Conservation (phyloP, 176 grass and related monocot species). For the Sorghum bicolor region DNA sequence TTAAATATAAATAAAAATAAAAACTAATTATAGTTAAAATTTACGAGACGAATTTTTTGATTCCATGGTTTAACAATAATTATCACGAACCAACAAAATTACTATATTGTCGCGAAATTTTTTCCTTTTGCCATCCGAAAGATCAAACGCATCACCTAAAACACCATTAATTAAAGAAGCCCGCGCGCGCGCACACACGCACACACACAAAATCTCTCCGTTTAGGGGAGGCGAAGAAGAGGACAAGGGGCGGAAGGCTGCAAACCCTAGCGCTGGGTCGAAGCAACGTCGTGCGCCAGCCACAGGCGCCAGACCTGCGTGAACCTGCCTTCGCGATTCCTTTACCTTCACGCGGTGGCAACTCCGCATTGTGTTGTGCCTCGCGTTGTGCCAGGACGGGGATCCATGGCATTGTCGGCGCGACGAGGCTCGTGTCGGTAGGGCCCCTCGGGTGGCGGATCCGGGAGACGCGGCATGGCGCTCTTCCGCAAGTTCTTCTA, state of each 20-base stretch:
- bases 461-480: constrained; percentile 55
- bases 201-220: background rate
- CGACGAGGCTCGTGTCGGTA: background rate
- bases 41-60: no score
- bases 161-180: constrained; percentile 1
- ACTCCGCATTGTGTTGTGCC: background rate
- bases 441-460: constrained; percentile 16
- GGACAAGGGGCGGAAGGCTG: constrained; percentile 12
- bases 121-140: no score
- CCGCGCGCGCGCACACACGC: background rate
- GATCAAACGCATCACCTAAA: constrained; percentile 18
- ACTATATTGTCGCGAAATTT: no score
- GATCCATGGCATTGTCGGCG: constrained; percentile 13
- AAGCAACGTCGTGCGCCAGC: constrained; percentile 25
- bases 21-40: no score
- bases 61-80: no score
- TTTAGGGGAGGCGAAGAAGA: background rate
- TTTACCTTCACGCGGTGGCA: constrained; percentile 62
- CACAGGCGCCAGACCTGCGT: background rate
- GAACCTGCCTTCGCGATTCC: constrained; percentile 40
- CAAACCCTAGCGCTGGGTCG: constrained; percentile 31
- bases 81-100: no score
- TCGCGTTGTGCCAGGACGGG: background rate
- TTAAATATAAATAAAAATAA: no score
- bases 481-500: constrained; percentile 99